Base-by-base conservation (phyloP, 352 stramenopile genomes). In the Aphanomyces stellatus region DNA sequence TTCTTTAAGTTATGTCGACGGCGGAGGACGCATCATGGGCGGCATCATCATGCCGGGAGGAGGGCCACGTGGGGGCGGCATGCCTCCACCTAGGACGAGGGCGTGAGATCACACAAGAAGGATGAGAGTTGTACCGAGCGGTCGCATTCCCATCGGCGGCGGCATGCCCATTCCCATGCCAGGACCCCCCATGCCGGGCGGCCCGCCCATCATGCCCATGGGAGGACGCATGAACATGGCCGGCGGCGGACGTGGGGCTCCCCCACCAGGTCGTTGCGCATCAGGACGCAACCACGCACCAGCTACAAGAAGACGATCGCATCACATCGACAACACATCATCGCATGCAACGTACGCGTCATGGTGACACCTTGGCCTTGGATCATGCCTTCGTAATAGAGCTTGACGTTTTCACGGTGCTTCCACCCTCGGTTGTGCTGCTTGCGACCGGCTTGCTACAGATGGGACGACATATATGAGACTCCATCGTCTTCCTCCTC, bases 401-500 rank as follows among this genome's bases (percentile, higher is more conserved):
- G 82, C 73, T 97, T 96, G 40, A 97, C 90, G 68, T 97, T 97
- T 71, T 98, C 90, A 49, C 90, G 89, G 65, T 98, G 91, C 77
- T 98, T 98, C 91, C 91, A 98, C 25, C 89, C 90, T 63, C 88
- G 88, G 67, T 96, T 97, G 81, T 98, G 91, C 77, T 98, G 91
- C 71, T 96, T 96, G 3, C 91, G 83, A 30, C 91, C 90, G 25
- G 88, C 85, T 94, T 94, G 85, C 85, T 94, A 68, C 41, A 61
- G 48, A 51, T 37, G n/a, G 37, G 37, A 46, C 37, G n/a, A 48
- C 2, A 41, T 3, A 13, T 53, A 27, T 30, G 2, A 2, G 37
- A 55, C 8, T 30, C 25, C 25, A n/a, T 31, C n/a, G 8, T 24
- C 46, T 55, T 55, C 46, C 25, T n/a, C 46, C 2, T 53, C n/a